These are phyloP conservation scores for Boletellus emodensis DNA, from an alignment of 768 basidiomycete genomes.

Conservation along the genomic window DNA sequence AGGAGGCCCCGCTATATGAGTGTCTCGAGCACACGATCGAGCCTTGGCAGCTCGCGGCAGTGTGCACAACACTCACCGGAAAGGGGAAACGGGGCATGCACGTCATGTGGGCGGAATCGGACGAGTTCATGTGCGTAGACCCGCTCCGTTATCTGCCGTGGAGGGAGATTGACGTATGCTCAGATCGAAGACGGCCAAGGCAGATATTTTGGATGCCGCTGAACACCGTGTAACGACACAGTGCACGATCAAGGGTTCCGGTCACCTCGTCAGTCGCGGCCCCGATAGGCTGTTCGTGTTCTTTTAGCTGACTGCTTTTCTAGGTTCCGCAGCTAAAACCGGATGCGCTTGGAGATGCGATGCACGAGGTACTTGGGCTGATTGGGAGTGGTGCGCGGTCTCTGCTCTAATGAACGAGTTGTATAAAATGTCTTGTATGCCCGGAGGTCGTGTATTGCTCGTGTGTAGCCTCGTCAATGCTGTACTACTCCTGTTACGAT, in stretches of 20 bases:
- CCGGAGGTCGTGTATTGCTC: neutral
- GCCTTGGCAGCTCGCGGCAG: conserved; percentile 17
- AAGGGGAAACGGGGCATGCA: conserved; percentile 18
- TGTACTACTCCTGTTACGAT: no score
- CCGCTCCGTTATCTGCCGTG: neutral
- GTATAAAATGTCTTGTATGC: neutral
- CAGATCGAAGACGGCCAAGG: conserved; percentile 26
- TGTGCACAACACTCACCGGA: conserved; percentile 14
- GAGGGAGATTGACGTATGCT: no score
- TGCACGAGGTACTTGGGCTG: conserved; percentile 23
- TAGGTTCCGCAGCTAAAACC: conserved; percentile 30
- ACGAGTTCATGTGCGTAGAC: conserved; percentile 28
- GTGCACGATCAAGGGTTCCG: conserved; percentile 24
- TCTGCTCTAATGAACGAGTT: conserved; percentile 8
- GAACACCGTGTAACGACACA: conserved; percentile 18
- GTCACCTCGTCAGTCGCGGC: conserved; percentile 24
- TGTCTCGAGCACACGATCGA: conserved; percentile 26
- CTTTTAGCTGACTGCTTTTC: neutral
- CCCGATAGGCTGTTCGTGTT: no score
- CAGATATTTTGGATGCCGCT: conserved; percentile 29
- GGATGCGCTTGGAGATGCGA: conserved; percentile 22
- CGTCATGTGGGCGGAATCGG: conserved; percentile 28
- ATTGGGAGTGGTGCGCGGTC: conserved; percentile 9
- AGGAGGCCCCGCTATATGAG: conserved; percentile 25
- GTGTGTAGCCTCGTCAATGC: neutral